Conservation (phyloP, 345 rosid genomes). For the Populus tremula region DNA sequence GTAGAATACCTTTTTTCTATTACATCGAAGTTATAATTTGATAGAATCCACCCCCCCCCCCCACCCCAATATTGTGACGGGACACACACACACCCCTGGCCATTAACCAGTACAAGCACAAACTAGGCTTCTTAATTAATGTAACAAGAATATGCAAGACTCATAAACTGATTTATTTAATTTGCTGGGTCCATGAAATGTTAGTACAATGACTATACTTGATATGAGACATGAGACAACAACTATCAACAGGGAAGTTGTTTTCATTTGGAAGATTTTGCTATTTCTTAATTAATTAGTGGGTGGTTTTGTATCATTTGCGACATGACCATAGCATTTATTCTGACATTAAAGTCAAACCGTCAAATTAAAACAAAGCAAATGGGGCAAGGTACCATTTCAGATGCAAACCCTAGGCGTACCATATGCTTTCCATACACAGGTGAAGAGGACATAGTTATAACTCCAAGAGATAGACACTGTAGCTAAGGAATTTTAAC, state of each 20-base stretch:
- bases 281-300: background rate
- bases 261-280: background rate
- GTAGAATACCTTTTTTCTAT: too few relatives aligned
- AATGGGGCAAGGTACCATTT: too few relatives aligned
- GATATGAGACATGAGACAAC: background rate
- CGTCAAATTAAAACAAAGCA: background rate
- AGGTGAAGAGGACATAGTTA: background rate
- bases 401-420: background rate
- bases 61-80: background rate
- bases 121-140: background rate
- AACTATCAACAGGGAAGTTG: background rate
- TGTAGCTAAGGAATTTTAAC: too few relatives aligned
- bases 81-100: background rate
- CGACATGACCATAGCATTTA: background rate
- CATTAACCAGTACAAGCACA: background rate
- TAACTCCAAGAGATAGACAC: too few relatives aligned
- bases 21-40: background rate
- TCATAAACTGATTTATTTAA: background rate
- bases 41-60: background rate
- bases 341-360: background rate
- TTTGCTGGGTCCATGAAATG: background rate
- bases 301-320: background rate
- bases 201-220: background rate
- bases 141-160: background rate
- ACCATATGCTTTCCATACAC: background rate